phyloP scores from a whole-genome alignment of 495 filamentous ascomycete genomes.

The Neurospora cerealis region DNA sequence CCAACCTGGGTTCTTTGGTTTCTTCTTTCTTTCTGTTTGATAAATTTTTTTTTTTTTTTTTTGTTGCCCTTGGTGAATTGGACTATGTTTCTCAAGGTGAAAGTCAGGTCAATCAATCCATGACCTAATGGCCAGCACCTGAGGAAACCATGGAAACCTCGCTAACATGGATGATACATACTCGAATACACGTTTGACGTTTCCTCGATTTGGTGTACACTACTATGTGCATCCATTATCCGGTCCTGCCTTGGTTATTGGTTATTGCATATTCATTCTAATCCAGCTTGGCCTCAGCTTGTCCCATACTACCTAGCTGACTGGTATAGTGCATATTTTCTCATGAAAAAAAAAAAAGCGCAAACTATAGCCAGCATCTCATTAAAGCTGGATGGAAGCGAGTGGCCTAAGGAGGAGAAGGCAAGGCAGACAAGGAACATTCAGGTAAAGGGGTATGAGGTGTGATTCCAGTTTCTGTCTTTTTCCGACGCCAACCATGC shows the following conservation, averaged over 20 bases:
- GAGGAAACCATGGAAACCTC: background rate
- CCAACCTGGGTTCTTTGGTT: background rate
- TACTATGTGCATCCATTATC: background rate
- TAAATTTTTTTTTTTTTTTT: background rate
- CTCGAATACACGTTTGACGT: background rate
- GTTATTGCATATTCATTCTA: background rate
- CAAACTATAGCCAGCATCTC: background rate
- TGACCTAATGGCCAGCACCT: background rate
- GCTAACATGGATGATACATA: background rate
- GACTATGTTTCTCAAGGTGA: background rate
- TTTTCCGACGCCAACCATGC: background rate
- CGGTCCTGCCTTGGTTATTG: background rate
- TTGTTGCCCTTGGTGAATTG: background rate
- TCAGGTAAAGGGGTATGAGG: background rate
- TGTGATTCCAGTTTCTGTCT: background rate
- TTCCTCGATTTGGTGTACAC: background rate
- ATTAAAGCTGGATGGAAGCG: background rate
- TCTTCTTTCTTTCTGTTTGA: background rate
- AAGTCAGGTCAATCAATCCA: background rate
- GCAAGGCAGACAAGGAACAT: background rate
- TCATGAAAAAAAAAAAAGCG: background rate
- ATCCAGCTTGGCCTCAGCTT: background rate
- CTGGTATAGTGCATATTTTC: background rate
- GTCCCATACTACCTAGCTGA: background rate
- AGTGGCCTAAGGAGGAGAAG: background rate